Evolutionary conservation across 2,329 filamentous ascomycete genomes (phyloP).

Genomic region (Fusarium agapanthi): DNA sequence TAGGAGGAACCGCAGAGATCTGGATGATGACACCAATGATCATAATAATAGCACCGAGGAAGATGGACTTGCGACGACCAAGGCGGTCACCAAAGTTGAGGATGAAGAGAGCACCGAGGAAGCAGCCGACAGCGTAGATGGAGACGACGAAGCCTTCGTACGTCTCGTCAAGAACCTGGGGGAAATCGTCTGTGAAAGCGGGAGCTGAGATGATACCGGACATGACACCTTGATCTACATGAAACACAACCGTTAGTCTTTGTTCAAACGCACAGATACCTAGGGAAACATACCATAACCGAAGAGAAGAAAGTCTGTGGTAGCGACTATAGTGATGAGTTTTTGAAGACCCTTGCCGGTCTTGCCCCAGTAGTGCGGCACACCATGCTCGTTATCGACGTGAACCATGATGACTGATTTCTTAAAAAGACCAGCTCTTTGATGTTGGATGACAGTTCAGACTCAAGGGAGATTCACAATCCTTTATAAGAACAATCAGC

Average conservation of each 20-base stretch:
- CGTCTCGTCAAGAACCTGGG: conserved; percentile 50
- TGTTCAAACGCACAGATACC: conserved; percentile 33
- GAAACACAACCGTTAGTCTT: not conserved
- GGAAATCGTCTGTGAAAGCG: conserved; percentile 59
- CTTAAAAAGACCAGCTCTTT: not conserved
- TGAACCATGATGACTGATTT: conserved; percentile 27
- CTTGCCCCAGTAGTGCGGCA: conserved; percentile 33
- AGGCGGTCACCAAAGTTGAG: conserved; percentile 63
- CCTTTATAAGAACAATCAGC: conserved; percentile 17
- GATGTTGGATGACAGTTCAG: not conserved
- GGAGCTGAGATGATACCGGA: conserved; percentile 61
- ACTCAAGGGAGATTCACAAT: conserved; percentile 7
- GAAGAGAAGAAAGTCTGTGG: conserved; percentile 29
- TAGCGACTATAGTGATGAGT: conserved; percentile 30
- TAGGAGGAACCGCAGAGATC: conserved; percentile 50
- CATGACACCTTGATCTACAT: conserved; percentile 62
- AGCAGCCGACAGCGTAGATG: conserved; percentile 63
- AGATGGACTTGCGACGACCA: conserved; percentile 62
- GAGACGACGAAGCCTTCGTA: conserved; percentile 60
- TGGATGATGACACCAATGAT: conserved; percentile 70
- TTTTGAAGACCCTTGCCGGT: conserved; percentile 26
- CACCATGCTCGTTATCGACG: conserved; percentile 27
- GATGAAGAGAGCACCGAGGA: conserved; percentile 59
- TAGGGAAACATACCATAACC: conserved; percentile 9
- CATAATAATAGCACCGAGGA: conserved; percentile 65